Evolutionary conservation across 2,329 filamentous ascomycete genomes (phyloP).

Genomic region (Clarireedia paspali): DNA sequence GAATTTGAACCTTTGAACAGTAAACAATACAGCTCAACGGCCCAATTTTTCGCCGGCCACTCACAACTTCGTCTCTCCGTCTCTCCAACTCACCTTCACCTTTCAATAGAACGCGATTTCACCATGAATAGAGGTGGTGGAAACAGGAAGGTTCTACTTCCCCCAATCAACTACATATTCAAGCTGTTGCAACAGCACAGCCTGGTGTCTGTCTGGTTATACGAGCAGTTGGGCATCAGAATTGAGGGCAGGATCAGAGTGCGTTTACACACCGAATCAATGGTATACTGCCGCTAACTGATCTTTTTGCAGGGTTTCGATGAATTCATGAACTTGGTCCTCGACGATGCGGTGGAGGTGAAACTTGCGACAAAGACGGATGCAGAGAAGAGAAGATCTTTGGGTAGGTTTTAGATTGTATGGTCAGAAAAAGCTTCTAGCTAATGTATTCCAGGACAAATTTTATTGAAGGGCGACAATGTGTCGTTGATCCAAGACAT

Average conservation of each 20-base stretch:
- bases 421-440: neutral
- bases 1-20: neutral
- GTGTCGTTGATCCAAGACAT: constrained; percentile 52
- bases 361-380: constrained; percentile 75
- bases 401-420: constrained; percentile 55
- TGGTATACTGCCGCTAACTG: constrained; percentile 12
- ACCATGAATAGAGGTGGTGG: constrained; percentile 31
- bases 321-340: constrained; percentile 98
- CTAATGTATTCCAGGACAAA: constrained; percentile 43
- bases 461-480: constrained; percentile 61
- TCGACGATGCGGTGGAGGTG: constrained; percentile 93
- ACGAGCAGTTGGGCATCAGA: constrained; percentile 87
- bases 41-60: neutral
- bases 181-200: constrained; percentile 73
- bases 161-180: constrained; percentile 85
- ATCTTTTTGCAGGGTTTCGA: constrained; percentile 69
- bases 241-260: constrained; percentile 97
- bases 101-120: neutral
- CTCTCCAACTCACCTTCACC: neutral
- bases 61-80: neutral
- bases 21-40: neutral
- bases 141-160: constrained; percentile 58
- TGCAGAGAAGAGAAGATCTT: constrained; percentile 66
- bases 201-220: constrained; percentile 91
- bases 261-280: constrained; percentile 28